Base-by-base conservation (phyloP, 495 filamentous ascomycete genomes). In the Hypoxylon rickii region DNA sequence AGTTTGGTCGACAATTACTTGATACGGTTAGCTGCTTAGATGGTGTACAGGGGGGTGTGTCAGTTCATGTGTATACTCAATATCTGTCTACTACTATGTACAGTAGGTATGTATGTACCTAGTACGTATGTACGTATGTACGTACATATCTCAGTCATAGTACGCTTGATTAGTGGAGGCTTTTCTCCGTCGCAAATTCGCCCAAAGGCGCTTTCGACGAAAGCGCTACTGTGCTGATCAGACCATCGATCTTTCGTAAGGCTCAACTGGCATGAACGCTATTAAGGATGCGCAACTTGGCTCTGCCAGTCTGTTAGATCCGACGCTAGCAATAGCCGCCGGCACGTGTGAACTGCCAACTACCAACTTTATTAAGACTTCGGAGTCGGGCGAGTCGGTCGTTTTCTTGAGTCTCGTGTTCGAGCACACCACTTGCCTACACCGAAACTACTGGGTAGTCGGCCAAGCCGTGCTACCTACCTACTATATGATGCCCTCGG, bases 91-190 rank as follows among this genome's bases (percentile, higher is more conserved):
- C n/a, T n/a, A n/a, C n/a, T n/a, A n/a, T n/a, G n/a, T n/a, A n/a
- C n/a, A n/a, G n/a, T n/a, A n/a, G n/a, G n/a, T n/a, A n/a, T n/a
- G n/a, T 26, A 31, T 15, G 22, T 41, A 34, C 32, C 16, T 43
- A 42, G 1, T 26, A 33, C n/a, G n/a, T n/a, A n/a, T n/a, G n/a
- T n/a, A n/a, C n/a, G n/a, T n/a, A n/a, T n/a, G n/a, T n/a, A n/a
- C n/a, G n/a, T n/a, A n/a, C n/a, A n/a, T n/a, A n/a, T n/a, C n/a
- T n/a, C 24, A 29, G 24, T 4, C 24, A 4, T 29, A 29, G 24
- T 29, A 29, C 24, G 24, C 24, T 44, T 50, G 19, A 53, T 55
- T 41, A 63, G 48, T 63, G 53, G 59, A 46, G 44, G 38, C 44
- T 58, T 37, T 50, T 8, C 39, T 58, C 53, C 53, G 59, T 54